Percentiles rank a stretch among this genome's conserved stretches.
Conservation (phyloP, 2,329 filamentous ascomycete species). For the Trichophyton schoenleinii region DNA sequence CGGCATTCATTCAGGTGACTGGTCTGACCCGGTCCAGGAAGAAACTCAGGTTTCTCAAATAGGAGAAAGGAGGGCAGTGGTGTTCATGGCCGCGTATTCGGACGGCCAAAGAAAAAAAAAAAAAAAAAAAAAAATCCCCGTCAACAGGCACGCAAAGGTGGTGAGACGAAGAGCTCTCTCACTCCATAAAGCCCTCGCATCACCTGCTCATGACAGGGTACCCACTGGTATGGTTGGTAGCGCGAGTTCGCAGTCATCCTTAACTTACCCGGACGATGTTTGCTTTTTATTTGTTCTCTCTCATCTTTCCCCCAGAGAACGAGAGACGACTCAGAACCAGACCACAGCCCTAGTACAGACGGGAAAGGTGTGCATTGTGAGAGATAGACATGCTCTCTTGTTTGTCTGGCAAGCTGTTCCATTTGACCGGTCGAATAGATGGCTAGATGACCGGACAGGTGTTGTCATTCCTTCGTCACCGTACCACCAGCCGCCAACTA, state of each 20-base stretch:
- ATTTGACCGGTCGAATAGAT: neutral
- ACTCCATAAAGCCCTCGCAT: neutral
- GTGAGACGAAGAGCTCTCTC: neutral
- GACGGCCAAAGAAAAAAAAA: neutral
- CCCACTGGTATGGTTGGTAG: neutral
- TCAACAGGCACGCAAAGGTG: neutral
- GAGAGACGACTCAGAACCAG: neutral
- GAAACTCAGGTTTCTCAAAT: neutral
- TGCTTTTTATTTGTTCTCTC: neutral
- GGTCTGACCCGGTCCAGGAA: neutral
- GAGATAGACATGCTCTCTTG: neutral
- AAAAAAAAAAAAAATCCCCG: neutral
- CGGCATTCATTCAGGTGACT: neutral
- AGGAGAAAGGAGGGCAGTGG: neutral
- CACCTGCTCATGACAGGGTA: slow-evolving; percentile 1
- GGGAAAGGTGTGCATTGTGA: neutral
- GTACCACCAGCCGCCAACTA: neutral
- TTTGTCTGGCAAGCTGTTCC: neutral
- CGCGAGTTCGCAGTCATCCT: neutral
- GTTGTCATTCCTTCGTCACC: neutral
- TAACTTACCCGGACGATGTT: neutral
- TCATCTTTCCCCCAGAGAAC: too few relatives aligned
- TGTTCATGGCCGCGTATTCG: neutral
- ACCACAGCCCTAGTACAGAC: neutral
- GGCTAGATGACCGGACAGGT: neutral